A percentile compares a stretch with the other conserved stretches of the same genome.
phyloP scores from a whole-genome alignment of 2,329 filamentous ascomycete genomes.

The Cytospora paraplurivora region DNA sequence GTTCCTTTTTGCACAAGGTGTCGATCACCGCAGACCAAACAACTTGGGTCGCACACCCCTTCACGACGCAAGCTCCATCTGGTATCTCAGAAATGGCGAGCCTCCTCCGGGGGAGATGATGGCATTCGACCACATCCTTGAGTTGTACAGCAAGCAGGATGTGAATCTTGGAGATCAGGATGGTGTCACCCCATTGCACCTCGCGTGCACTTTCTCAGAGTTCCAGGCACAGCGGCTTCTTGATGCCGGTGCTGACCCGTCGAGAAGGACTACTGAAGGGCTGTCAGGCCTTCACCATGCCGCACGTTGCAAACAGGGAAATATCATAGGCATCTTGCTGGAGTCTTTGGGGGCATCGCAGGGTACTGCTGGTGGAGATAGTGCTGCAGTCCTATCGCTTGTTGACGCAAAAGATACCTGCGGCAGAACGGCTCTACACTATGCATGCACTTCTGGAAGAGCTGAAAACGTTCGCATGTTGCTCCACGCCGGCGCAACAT shows the following conservation, averaged over 20 bases:
- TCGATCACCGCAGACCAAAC: slow-evolving; percentile 8
- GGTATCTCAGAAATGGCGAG: no score
- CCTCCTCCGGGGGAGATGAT: not conserved
- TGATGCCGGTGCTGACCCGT: not conserved
- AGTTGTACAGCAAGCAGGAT: not conserved
- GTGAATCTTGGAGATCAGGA: not conserved
- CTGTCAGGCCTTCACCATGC: slow-evolving; percentile 5
- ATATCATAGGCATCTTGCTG: slow-evolving; percentile 13
- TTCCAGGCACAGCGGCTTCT: slow-evolving; percentile 6
- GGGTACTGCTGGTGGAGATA: not conserved
- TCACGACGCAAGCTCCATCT: not conserved
- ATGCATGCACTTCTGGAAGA: slow-evolving; percentile 1
- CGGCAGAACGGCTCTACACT: slow-evolving; percentile 10
- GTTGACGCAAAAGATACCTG: not conserved
- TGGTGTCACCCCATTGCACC: slow-evolving; percentile 7
- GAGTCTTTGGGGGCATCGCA: not conserved
- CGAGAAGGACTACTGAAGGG: not conserved
- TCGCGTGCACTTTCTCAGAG: slow-evolving; percentile 16
- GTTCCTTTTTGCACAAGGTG: slow-evolving; percentile 4
- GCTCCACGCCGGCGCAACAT: slow-evolving; percentile 13
- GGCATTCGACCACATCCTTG: slow-evolving; percentile 1
- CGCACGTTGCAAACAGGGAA: slow-evolving; percentile 5
- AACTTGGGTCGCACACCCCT: slow-evolving; percentile 6
- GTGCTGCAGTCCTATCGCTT: not conserved
- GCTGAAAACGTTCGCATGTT: slow-evolving; percentile 9